Base-by-base conservation (phyloP, 2,329 filamentous ascomycete species). In the Monosporascus sp. region DNA sequence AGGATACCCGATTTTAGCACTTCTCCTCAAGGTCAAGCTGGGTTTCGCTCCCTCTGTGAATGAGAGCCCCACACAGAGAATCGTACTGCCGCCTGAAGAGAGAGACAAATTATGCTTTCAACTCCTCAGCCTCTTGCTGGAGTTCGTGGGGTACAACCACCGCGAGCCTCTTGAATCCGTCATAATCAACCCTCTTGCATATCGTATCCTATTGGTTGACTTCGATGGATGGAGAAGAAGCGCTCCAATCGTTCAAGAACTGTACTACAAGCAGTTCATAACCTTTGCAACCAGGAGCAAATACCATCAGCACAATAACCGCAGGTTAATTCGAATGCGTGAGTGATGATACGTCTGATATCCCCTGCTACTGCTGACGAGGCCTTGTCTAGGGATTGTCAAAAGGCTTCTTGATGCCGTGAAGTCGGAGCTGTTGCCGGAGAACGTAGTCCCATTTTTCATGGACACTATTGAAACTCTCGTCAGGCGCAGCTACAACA, bases 121-220 rank as follows among this genome's bases (percentile, higher is more conserved):
- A 58, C 76, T 97, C 8, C 78, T 99, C 6, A 85, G 84, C 53
- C 75, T 93, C 24, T 84, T 96, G 4, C 79, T 99, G 18, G 80
- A 82, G 7, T 99, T 97, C 68, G 86, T 97, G 55, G 94, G 94
- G 3, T 97, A 96, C 69, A 86, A 92, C 56, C 85, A 87, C 59
- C 75, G 81, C n/a, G 79, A 85, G 37, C 89, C 91, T 1, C 84
- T 91, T 54, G 87, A 93, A 54, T 97, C 93, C 1, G 89, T 97
- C 63, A 95, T 99, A 66, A 89, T 96, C 61, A 99, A 99, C 63
- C 93, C 94, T 0, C 79, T 99, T 57, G 94, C 93, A 4, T 99
- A 97, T 70, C 86, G 94, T 46, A 87, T 96, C 37, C 77, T 99
- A 18, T 78, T 99, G 28, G 89, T 97, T 51, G 94, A 99, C 70